phyloP scores from a whole-genome alignment of 2,329 filamentous ascomycete genomes.

The Sporothrix curviconia region DNA sequence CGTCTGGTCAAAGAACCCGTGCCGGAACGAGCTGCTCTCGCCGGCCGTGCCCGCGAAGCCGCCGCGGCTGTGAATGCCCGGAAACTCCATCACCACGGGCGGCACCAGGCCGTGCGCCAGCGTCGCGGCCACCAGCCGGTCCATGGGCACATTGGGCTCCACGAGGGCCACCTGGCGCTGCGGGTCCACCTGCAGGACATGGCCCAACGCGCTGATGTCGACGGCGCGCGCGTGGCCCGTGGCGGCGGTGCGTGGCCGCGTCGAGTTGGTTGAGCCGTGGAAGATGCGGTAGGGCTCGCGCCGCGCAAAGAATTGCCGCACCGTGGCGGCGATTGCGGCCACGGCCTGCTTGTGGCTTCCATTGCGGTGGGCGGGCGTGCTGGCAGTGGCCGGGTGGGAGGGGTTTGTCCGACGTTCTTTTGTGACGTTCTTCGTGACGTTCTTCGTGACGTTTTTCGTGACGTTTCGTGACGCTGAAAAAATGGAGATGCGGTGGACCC shows the following conservation, averaged over 20 bases:
- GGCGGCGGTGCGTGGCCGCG: conserved; percentile 41
- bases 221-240: conserved; percentile 29
- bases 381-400: too few species aligned
- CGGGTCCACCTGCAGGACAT: conserved; percentile 58
- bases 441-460: too few species aligned
- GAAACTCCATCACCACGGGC: conserved; percentile 70
- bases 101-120: conserved; percentile 60
- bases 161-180: conserved; percentile 54
- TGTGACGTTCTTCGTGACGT: too few species aligned
- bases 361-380: too few species aligned
- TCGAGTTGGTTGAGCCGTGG: conserved; percentile 73
- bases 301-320: conserved; percentile 42
- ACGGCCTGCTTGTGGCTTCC: conserved; percentile 47
- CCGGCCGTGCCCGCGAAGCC: conserved; percentile 65
- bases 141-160: conserved; percentile 72
- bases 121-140: conserved; percentile 59
- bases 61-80: conserved; percentile 66
- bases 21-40: conserved; percentile 62
- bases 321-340: conserved; percentile 39
- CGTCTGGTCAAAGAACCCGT: conserved; percentile 65
- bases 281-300: conserved; percentile 62
- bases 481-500: too few species aligned
- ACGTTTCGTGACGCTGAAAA: too few species aligned
- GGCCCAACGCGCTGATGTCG: conserved; percentile 56
- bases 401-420: too few species aligned